Evolutionary conservation across 305 asterid species (phyloP), one percentile per base, ranked within the genome.

Genomic region (Rubia tinctorum): DNA sequence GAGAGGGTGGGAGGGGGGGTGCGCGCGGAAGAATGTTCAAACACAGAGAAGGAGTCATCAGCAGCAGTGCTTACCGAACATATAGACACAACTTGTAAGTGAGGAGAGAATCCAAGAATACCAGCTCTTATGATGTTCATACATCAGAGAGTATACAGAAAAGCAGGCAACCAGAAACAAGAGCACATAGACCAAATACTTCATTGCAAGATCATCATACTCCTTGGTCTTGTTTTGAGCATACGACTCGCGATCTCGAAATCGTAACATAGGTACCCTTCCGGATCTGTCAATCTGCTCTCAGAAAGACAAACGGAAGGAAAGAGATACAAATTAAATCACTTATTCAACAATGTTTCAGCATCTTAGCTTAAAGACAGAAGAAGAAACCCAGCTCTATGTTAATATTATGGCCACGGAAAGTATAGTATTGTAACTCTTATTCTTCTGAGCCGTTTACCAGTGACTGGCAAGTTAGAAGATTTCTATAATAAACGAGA

Each of bases 81-180:
- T 95, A 84, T 95, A 95, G 80, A 95, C 99, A 13, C 99, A 95
- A 85, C 97, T 95, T 44, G 99, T 92, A 64, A 95, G 91, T 80
- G 99, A 95, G 66, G 96, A 89, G 56, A 95, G 97, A 78, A 95
- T 92, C 97, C 97, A 95, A 47, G 99, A 95, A 76, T 95, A 95
- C 99, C 99, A 95, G 87, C 98, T 95, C 91, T 81, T 92, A 88
- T 95, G 98, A 65, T 86, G 92, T 73, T 95, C 99, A 51, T 92
- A 95, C 89, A 82, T 95, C 42, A 95, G 83, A 79, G 99, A 95
- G 84, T 95, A 95, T 60, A 95, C 42, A 15, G 98, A 73, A 81
- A 87, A 90, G 87, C 99, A 85, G 69, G 73, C 87, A 27, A 86
- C 97, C 34, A 94, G 95, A 49, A 92, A 82, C 80, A 94, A 67